phyloP scores from a whole-genome alignment of 1,139 yeast species.

The Candida neerlandica region DNA sequence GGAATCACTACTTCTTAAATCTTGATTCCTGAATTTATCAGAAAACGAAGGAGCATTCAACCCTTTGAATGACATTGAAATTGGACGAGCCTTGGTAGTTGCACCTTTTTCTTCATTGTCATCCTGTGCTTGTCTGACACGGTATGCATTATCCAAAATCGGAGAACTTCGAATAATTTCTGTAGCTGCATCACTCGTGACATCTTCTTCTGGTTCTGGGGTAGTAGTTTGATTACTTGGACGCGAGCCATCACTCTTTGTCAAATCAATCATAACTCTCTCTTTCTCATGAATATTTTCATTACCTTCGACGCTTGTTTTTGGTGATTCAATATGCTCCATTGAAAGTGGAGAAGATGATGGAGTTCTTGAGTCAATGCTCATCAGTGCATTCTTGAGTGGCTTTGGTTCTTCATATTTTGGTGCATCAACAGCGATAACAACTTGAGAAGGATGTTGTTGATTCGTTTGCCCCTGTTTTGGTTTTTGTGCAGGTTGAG shows the following conservation, averaged over 20 bases:
- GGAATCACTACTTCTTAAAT: slow-evolving; percentile 38
- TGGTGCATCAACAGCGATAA: slow-evolving; percentile 3
- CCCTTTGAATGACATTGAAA: slow-evolving; percentile 71
- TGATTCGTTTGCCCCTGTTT: not conserved
- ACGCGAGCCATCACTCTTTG: not conserved
- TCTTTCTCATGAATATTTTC: slow-evolving; percentile 6
- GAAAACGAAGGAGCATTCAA: slow-evolving; percentile 59
- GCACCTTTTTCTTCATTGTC: slow-evolving; percentile 17
- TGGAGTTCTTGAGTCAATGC: slow-evolving; percentile 16
- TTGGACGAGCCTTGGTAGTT: slow-evolving; percentile 44
- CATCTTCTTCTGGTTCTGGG: slow-evolving; percentile 1
- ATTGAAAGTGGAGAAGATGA: slow-evolving; percentile 17
- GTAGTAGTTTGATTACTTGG: not conserved
- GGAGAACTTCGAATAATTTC: slow-evolving; percentile 22
- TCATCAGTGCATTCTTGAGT: slow-evolving; percentile 13
- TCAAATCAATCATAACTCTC: not conserved
- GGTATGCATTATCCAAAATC: slow-evolving; percentile 25
- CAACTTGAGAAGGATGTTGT: not conserved
- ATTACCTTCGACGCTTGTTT: slow-evolving; percentile 17
- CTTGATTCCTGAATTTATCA: slow-evolving; percentile 32
- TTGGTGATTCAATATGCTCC: slow-evolving; percentile 13
- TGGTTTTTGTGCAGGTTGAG: not conserved
- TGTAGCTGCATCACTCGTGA: not conserved
- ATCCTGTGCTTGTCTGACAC: slow-evolving; percentile 4
- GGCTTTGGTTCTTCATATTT: slow-evolving; percentile 1